A percentile compares a stretch with the other conserved stretches of the same genome.
These are phyloP conservation scores for Monosporascus sp. DNA, from an alignment of 2,329 filamentous ascomycete genomes.

Conservation along the genomic window DNA sequence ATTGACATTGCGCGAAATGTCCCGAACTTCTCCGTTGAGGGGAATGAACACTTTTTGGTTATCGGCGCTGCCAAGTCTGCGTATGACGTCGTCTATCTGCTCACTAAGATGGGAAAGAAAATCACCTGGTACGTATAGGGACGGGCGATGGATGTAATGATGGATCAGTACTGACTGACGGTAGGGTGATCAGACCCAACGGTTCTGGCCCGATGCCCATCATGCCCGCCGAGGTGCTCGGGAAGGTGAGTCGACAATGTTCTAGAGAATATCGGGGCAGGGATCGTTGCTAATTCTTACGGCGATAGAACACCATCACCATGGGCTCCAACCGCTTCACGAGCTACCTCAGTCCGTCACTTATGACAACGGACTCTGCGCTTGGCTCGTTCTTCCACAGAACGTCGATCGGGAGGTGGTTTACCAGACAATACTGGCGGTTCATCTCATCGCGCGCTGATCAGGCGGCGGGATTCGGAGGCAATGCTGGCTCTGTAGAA, in stretches of 20 bases:
- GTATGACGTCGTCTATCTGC: slow-evolving; percentile 20
- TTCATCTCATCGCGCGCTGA: too few relatives aligned
- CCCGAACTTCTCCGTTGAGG: slow-evolving; percentile 5
- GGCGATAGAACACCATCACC: slow-evolving; percentile 17
- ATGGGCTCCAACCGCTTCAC: slow-evolving; percentile 17
- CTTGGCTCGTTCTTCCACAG: slow-evolving; percentile 13
- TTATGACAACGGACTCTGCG: slow-evolving; percentile 12
- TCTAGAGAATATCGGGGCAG: too few relatives aligned
- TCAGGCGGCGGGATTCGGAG: too few relatives aligned
- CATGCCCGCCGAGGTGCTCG: slow-evolving; percentile 15
- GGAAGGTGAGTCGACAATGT: too few relatives aligned
- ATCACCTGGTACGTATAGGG: too few relatives aligned
- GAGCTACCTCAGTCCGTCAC: slow-evolving; percentile 15
- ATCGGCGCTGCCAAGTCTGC: slow-evolving; percentile 23
- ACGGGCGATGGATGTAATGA: too few relatives aligned
- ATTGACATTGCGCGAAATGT: slow-evolving; percentile 12
- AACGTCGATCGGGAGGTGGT: slow-evolving; percentile 11
- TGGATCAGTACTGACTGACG: too few relatives aligned
- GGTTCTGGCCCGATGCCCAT: slow-evolving; percentile 16
- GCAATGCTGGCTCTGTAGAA: too few relatives aligned
- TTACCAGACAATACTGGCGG: slow-evolving; percentile 14
- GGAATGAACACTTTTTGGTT: slow-evolving; percentile 12
- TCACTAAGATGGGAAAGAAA: slow-evolving; percentile 18
- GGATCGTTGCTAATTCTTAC: too few relatives aligned
- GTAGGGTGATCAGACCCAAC: slow-evolving; percentile 20